phyloP scores from a whole-genome alignment of 768 basidiomycete species.

The Pleurotus sapidus region DNA sequence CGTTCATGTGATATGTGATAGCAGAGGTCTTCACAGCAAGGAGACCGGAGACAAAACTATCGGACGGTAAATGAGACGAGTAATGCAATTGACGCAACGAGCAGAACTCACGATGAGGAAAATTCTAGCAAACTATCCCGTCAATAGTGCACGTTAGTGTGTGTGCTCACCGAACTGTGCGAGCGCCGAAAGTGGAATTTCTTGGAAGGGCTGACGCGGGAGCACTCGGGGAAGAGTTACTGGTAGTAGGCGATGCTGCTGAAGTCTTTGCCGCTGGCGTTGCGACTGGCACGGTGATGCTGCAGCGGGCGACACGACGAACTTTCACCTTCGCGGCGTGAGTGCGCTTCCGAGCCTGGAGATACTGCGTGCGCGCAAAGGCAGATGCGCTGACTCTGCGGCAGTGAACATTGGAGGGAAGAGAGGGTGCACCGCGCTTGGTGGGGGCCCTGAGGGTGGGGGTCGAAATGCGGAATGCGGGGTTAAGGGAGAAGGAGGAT shows the following conservation, averaged over 20 bases:
- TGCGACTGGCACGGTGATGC: conserved; percentile 17
- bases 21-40: conserved; percentile 31
- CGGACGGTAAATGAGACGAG: conserved; percentile 3
- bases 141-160: conserved; percentile 51
- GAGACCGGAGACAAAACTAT: conserved; percentile 37
- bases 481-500: too few species aligned
- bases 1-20: conserved; percentile 16
- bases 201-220: conserved; percentile 45
- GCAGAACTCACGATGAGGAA: conserved; percentile 35
- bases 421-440: conserved; percentile 16
- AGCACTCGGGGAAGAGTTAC: conserved; percentile 50
- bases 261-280: conserved; percentile 23
- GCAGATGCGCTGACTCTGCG: conserved; percentile 34
- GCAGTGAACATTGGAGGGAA: conserved; percentile 30
- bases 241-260: conserved; percentile 13
- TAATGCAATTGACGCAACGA: background rate
- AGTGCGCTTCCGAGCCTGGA: conserved; percentile 35
- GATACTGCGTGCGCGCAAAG: conserved; percentile 15
- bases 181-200: conserved; percentile 44
- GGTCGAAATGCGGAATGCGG: too few species aligned
- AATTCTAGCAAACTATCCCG: conserved; percentile 45
- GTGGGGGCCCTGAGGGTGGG: conserved; percentile 18
- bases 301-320: background rate
- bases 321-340: conserved; percentile 14
- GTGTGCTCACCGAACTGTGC: conserved; percentile 44